Percentiles rank a stretch among this genome's conserved stretches.
These are phyloP conservation scores for Penicillium digitatum DNA, from an alignment of 2,329 filamentous ascomycete species.

Conservation along the genomic window DNA sequence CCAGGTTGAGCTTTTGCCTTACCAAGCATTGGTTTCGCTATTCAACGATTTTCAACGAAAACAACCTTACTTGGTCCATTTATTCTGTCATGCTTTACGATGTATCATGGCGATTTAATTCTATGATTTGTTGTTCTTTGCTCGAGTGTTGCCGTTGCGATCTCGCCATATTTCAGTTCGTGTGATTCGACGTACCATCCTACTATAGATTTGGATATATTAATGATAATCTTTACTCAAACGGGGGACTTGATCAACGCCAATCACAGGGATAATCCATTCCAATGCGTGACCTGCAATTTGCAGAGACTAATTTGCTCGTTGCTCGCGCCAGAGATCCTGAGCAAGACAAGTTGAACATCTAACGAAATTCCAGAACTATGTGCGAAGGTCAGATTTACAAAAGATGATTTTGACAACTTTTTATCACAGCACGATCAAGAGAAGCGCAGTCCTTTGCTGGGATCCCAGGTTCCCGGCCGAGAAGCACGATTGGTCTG, in stretches of 20 bases:
- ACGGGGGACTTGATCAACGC: neutral
- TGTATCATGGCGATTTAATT: neutral
- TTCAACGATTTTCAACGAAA: neutral
- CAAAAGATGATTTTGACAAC: neutral
- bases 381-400: neutral
- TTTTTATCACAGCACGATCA: constrained; percentile 13
- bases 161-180: neutral
- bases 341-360: neutral
- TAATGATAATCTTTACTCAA: neutral
- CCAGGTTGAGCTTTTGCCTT: neutral
- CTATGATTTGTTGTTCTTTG: neutral
- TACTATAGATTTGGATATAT: neutral
- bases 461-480: constrained; percentile 57
- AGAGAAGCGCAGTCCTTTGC: constrained; percentile 55
- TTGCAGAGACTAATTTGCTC: neutral
- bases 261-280: neutral
- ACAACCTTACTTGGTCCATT: too few species aligned
- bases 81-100: neutral
- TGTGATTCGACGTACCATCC: neutral
- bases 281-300: neutral
- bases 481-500: constrained; percentile 14
- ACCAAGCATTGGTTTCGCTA: too few species aligned
- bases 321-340: neutral
- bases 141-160: neutral
- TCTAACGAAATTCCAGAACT: neutral